These are phyloP conservation scores for Ceriops zippeliana DNA, from an alignment of 345 rosid species.

Conservation along the genomic window DNA sequence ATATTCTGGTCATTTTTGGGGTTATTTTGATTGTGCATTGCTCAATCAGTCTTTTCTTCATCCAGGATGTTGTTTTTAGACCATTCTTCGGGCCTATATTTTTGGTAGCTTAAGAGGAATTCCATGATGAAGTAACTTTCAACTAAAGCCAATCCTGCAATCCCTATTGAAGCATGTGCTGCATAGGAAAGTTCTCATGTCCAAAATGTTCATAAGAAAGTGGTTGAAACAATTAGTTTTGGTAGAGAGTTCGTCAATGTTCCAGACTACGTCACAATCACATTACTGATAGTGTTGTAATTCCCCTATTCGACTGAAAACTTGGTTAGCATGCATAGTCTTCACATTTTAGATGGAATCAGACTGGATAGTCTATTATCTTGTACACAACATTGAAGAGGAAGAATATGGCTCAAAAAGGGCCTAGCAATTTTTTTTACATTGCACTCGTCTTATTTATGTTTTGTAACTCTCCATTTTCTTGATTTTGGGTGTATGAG, in stretches of 20 bases:
- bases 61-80: background rate
- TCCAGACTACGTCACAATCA: no score
- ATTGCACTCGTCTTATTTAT: background rate
- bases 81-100: background rate
- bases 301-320: background rate
- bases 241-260: no score
- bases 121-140: background rate
- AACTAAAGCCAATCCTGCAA: no score
- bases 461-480: background rate
- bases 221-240: no score
- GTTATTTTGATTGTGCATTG: background rate
- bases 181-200: no score
- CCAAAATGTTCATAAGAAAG: no score
- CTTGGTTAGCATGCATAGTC: background rate
- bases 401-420: background rate
- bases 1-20: background rate
- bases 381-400: background rate
- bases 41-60: background rate
- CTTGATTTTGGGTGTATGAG: slow-evolving; percentile 33
- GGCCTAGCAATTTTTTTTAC: background rate
- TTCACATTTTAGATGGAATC: background rate
- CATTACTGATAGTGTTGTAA: no score
- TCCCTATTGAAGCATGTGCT: background rate
- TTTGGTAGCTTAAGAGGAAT: background rate
- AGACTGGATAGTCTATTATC: background rate